Evolutionary conservation across 345 rosid species (phyloP), one percentile per base, ranked within the genome.

Genomic region (Gossypium sturtianum): DNA sequence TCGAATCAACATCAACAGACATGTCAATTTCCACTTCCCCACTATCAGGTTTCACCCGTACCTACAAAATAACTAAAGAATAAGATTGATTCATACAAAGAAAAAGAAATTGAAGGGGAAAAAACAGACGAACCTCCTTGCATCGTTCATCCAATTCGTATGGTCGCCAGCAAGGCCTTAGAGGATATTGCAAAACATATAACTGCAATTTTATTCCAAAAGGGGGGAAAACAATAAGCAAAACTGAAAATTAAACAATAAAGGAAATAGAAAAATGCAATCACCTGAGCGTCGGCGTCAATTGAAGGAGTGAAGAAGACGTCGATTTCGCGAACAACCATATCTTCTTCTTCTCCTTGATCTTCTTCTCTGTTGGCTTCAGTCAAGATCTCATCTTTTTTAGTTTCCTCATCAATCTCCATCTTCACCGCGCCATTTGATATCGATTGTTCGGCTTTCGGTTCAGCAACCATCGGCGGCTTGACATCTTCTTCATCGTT

Each of bases 111-210:
- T 34, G 41, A 34, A 34, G 41, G n/a, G 25, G 38, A 16, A 25
- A 44, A 17, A 48, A 22, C 54, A 54, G 68, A 57, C 54, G 2
- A 29, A 77, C 98, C 97, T 89, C 91, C 78, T 87, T 71, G 23
- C 97, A 94, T 48, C 88, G 84, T 52, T 89, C 93, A 48, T 94
- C 97, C 80, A 94, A 77, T 64, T 94, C 97, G 27, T 90, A 94
- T 2, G 97, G 93, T 59, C 97, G 92, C 98, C 98, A 94, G 64
- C 82, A 74, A 2, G 97, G 89, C 76, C 98, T 84, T 65, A 89
- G 57, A 10, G 97, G 97, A 84, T 87, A 94, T 82, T 94, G 98
- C 84, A 89, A 45, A 41, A 94, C 90, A 82, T 89, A 92, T 25
- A 94, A 73, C 98, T 94, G 87, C 51, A 86, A 70, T 45, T 64